These are phyloP conservation scores for Pleurozium schreberi DNA, from an alignment of 225 moss, liverwort and hornwort genomes.

Conservation along the genomic window DNA sequence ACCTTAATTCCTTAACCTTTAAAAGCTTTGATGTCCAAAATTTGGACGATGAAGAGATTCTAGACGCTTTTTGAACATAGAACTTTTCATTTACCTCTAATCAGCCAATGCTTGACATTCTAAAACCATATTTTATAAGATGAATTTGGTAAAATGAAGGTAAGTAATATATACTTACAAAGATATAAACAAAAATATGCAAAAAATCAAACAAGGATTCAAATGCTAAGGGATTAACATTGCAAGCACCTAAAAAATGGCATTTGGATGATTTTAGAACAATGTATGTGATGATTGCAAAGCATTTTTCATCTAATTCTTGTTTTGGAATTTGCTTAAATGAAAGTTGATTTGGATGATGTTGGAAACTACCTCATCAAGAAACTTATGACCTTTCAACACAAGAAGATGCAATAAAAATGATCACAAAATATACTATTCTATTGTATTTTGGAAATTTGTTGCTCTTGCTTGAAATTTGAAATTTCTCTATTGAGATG, in stretches of 20 bases:
- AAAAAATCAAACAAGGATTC: background rate
- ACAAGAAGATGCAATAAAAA: background rate
- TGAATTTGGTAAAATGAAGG: background rate
- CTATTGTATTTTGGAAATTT: background rate
- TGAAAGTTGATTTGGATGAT: background rate
- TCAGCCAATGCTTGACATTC: background rate
- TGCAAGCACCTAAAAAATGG: rapidly evolving
- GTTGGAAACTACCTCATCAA: background rate
- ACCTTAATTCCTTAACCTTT: no score
- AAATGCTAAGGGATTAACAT: rapidly evolving
- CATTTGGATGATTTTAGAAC: background rate
- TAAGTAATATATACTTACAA: background rate
- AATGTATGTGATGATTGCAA: background rate
- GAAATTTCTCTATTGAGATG: background rate
- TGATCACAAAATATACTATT: background rate
- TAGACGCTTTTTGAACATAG: rapidly evolving
- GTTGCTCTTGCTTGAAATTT: rapidly evolving
- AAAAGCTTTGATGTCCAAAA: rapidly evolving
- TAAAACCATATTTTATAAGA: background rate
- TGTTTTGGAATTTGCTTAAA: background rate
- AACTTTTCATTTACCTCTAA: background rate
- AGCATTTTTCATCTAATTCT: background rate
- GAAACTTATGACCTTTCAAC: rapidly evolving
- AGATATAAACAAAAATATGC: background rate
- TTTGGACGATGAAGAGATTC: rapidly evolving